Percentiles rank a stretch among this genome's conserved stretches.
phyloP scores from a whole-genome alignment of 148 eudicot genomes.

The Pharnaceum exiguum region DNA sequence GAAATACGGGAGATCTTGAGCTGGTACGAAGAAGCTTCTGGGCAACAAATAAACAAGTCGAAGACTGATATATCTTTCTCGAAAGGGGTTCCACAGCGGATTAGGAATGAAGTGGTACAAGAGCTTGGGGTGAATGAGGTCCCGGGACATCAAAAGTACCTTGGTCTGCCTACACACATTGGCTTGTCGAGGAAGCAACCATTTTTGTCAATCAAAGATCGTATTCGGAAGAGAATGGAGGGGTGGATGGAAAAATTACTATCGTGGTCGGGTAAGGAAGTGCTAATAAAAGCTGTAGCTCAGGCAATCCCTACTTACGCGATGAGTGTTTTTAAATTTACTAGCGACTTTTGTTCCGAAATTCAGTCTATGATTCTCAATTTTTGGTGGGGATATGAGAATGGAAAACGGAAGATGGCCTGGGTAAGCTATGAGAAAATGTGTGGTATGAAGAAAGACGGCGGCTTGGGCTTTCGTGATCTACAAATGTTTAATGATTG shows the following conservation, averaged over 20 bases:
- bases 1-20: too few species aligned
- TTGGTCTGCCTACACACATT: not conserved
- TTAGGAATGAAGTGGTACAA: too few species aligned
- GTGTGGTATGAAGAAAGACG: not conserved
- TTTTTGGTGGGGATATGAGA: not conserved
- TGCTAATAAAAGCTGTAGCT: not conserved
- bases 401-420: not conserved
- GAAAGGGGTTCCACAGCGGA: too few species aligned
- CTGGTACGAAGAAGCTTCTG: too few species aligned
- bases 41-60: too few species aligned
- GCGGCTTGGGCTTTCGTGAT: not conserved
- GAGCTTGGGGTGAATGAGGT: not conserved
- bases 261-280: not conserved
- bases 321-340: not conserved
- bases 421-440: not conserved
- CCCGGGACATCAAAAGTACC: not conserved
- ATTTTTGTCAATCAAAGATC: not conserved
- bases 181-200: not conserved
- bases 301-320: not conserved
- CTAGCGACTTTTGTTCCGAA: not conserved
- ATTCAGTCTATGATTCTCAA: not conserved
- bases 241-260: not conserved
- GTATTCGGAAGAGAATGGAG: not conserved
- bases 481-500: not conserved
- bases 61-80: too few species aligned